A percentile compares a stretch with the other conserved stretches of the same genome.
phyloP scores from a whole-genome alignment of 495 filamentous ascomycete genomes.

The Penicillium soppii region DNA sequence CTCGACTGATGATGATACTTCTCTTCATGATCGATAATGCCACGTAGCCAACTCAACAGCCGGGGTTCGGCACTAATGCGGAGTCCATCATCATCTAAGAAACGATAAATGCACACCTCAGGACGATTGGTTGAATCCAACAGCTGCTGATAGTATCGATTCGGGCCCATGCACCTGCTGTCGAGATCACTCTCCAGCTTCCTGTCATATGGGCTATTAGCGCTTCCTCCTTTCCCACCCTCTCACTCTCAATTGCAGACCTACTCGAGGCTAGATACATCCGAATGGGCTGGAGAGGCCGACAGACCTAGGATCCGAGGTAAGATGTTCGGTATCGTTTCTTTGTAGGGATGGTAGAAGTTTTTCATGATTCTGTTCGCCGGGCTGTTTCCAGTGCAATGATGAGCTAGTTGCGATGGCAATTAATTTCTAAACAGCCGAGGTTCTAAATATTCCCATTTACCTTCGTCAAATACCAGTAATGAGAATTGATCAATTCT shows the following conservation, averaged over 20 bases:
- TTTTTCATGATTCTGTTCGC: constrained; percentile 5
- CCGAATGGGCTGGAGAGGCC: not conserved
- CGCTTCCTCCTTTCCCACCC: not conserved
- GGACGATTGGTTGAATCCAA: constrained; percentile 3
- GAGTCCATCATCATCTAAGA: not conserved
- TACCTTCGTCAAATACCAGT: not conserved
- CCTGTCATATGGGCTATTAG: not conserved
- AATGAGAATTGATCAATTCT: not conserved
- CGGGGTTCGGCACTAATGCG: not conserved
- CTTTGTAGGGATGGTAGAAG: not conserved
- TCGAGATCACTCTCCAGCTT: not conserved
- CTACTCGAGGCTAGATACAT: not conserved
- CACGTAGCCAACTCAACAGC: not conserved
- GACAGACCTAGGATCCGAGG: not conserved
- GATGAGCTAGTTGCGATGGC: constrained; percentile 2
- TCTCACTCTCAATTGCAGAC: not conserved
- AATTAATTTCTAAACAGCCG: not conserved
- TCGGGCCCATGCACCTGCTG: not conserved
- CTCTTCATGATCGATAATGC: not conserved
- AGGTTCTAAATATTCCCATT: too few relatives aligned
- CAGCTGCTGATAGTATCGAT: not conserved
- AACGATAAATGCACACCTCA: not conserved
- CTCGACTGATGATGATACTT: not conserved
- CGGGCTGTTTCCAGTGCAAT: constrained; percentile 1
- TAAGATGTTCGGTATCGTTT: not conserved